Evolutionary conservation across 2,329 filamentous ascomycete species (phyloP).

Genomic region (Huntiella savannae): DNA sequence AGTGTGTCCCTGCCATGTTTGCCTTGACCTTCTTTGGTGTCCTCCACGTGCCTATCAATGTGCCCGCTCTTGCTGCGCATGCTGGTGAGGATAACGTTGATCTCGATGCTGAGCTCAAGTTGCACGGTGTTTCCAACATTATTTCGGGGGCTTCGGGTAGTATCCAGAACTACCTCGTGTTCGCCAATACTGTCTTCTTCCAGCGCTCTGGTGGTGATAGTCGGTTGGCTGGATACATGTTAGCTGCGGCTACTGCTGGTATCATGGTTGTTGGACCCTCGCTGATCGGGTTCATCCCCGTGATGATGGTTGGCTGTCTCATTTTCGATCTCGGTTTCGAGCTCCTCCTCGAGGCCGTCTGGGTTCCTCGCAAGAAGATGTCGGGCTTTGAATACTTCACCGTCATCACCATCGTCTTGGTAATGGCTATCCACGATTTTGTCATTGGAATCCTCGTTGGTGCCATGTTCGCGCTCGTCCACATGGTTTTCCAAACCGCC

Average conservation of each 20-base stretch:
- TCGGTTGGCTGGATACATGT: slow-evolving; percentile 65
- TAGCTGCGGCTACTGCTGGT: slow-evolving; percentile 61
- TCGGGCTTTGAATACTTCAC: slow-evolving; percentile 78
- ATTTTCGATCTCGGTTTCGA: slow-evolving; percentile 94
- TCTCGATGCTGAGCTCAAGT: slow-evolving; percentile 75
- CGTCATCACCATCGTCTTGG: slow-evolving; percentile 71
- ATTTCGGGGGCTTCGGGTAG: slow-evolving; percentile 73
- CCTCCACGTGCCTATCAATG: slow-evolving; percentile 93
- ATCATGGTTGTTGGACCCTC: slow-evolving; percentile 73
- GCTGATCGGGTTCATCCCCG: slow-evolving; percentile 82
- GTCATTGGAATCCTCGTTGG: slow-evolving; percentile 85
- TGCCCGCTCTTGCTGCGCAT: slow-evolving; percentile 77
- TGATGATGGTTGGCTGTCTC: slow-evolving; percentile 89
- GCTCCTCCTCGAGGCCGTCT: slow-evolving; percentile 70
- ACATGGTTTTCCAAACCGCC: slow-evolving; percentile 80
- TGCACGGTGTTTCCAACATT: slow-evolving; percentile 86
- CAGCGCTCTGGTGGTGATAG: slow-evolving; percentile 81
- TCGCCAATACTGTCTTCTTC: slow-evolving; percentile 94
- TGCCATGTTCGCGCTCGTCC: slow-evolving; percentile 77
- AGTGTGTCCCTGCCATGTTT: slow-evolving; percentile 84
- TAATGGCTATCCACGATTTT: slow-evolving; percentile 96
- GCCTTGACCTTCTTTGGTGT: slow-evolving; percentile 95
- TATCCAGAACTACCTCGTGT: slow-evolving; percentile 93
- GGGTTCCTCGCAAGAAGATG: slow-evolving; percentile 73
- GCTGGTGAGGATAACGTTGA: slow-evolving; percentile 84